Conservation (phyloP, 2,329 filamentous ascomycete species). For the Byssoonygena ceratinophila region DNA sequence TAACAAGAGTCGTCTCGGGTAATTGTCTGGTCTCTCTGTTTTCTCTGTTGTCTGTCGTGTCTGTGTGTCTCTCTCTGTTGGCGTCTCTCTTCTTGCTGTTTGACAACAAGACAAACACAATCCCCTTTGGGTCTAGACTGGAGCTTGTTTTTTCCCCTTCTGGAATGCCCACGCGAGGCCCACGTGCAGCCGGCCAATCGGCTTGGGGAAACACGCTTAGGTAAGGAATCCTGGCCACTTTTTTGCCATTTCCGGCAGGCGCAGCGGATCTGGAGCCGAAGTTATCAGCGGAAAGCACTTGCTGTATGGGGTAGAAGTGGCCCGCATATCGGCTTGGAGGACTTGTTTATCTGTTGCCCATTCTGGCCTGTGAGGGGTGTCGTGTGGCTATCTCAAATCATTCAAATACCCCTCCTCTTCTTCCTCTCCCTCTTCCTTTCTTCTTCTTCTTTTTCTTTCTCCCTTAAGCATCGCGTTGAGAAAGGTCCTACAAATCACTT, state of each 20-base stretch:
- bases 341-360: not conserved
- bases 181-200: conserved; percentile 5
- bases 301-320: not conserved
- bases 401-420: conserved; percentile 9
- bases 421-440: not conserved
- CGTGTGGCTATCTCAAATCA: not conserved
- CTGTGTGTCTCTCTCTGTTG: not conserved
- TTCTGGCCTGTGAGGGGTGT: not conserved
- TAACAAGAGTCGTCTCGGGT: not conserved
- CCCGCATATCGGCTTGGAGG: not conserved
- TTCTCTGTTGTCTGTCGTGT: no score
- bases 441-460: not conserved
- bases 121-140: not conserved
- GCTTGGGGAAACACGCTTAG: not conserved
- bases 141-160: conserved; percentile 1
- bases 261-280: conserved; percentile 2
- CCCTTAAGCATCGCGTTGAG: conserved; percentile 2
- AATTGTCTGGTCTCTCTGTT: no score
- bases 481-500: conserved; percentile 9
- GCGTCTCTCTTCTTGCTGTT: not conserved
- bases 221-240: not conserved
- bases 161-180: not conserved
- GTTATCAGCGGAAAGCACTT: not conserved
- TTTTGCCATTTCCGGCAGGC: conserved; percentile 1
- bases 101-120: conserved; percentile 4